phyloP scores from a whole-genome alignment of 345 rosid species.

The Excoecaria cochinchinensis region DNA sequence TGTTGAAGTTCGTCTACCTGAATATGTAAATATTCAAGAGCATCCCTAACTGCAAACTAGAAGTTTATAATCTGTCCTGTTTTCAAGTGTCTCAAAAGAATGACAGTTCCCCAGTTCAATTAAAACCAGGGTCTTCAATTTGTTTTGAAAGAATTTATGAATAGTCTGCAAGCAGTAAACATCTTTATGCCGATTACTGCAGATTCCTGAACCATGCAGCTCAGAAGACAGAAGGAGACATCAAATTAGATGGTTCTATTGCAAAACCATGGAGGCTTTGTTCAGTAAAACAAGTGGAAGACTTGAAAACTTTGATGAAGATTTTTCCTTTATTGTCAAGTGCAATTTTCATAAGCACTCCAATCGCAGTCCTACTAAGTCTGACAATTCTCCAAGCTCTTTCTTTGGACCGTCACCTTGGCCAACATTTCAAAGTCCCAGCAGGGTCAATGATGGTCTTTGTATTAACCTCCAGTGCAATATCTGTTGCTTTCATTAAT shows the following conservation, averaged over 20 bases:
- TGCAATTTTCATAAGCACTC: conserved; percentile 30
- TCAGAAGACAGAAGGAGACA: conserved; percentile 29
- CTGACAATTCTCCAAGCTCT: conserved; percentile 52
- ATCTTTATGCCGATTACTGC: no score
- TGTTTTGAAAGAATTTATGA: no score
- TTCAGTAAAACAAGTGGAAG: conserved; percentile 53
- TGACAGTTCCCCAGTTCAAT: no score
- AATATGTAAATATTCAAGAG: no score
- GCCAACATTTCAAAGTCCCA: conserved; percentile 48
- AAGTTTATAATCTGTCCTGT: no score
- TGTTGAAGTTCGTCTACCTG: no score
- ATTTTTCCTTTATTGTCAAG: conserved; percentile 41
- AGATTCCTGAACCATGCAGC: conserved; percentile 51
- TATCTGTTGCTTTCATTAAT: conserved; percentile 31
- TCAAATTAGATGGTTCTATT: conserved; percentile 20
- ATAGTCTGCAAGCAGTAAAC: no score
- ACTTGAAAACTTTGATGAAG: conserved; percentile 10
- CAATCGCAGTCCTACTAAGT: conserved; percentile 31
- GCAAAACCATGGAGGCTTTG: conserved; percentile 50
- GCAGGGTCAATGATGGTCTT: conserved; percentile 44
- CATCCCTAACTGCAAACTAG: no score
- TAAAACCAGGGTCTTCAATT: no score
- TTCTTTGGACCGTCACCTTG: conserved; percentile 39
- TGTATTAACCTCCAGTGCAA: conserved; percentile 20
- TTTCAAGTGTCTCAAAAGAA: no score